Conservation (phyloP, 2,329 filamentous ascomycete genomes). For the Trichocomaceae sp. region DNA sequence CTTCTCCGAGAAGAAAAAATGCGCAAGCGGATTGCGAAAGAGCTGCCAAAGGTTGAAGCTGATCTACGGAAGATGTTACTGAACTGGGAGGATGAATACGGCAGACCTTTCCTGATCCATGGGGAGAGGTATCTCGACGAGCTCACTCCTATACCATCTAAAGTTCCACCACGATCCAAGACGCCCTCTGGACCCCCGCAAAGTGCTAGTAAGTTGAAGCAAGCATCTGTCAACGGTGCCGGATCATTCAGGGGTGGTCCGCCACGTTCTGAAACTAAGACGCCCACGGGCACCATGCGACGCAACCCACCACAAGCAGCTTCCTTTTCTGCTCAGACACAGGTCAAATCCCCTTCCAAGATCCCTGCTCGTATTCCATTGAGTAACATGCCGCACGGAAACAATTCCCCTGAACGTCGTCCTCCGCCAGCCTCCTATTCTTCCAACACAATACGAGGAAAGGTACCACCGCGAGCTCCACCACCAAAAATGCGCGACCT, state of each 20-base stretch:
- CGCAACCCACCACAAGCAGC: constrained; percentile 27
- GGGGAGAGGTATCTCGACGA: constrained; percentile 86
- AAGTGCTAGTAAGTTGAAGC: constrained; percentile 22
- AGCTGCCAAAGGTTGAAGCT: constrained; percentile 80
- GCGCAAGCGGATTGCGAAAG: constrained; percentile 94
- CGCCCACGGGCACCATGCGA: constrained; percentile 39
- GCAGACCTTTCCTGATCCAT: constrained; percentile 84
- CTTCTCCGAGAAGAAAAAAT: constrained; percentile 95
- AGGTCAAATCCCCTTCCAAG: constrained; percentile 41
- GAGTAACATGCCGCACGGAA: constrained; percentile 44
- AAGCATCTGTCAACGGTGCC: constrained; percentile 24
- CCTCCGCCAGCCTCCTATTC: constrained; percentile 37
- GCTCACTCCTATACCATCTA: constrained; percentile 62
- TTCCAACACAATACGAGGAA: constrained; percentile 40
- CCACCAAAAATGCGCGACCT: constrained; percentile 91
- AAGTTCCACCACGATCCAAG: constrained; percentile 52
- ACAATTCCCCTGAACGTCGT: constrained; percentile 74
- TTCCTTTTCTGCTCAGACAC: background rate
- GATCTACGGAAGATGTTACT: constrained; percentile 80
- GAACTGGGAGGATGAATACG: constrained; percentile 88
- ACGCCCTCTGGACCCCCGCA: constrained; percentile 35
- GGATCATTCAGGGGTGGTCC: constrained; percentile 34
- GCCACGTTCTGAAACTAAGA: constrained; percentile 41
- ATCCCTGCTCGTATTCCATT: constrained; percentile 44
- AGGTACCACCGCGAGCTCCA: constrained; percentile 47